Percentiles rank a stretch among this genome's conserved stretches.
Evolutionary conservation across 805 yeast species (phyloP).

Genomic region (Starmerella bombi): DNA sequence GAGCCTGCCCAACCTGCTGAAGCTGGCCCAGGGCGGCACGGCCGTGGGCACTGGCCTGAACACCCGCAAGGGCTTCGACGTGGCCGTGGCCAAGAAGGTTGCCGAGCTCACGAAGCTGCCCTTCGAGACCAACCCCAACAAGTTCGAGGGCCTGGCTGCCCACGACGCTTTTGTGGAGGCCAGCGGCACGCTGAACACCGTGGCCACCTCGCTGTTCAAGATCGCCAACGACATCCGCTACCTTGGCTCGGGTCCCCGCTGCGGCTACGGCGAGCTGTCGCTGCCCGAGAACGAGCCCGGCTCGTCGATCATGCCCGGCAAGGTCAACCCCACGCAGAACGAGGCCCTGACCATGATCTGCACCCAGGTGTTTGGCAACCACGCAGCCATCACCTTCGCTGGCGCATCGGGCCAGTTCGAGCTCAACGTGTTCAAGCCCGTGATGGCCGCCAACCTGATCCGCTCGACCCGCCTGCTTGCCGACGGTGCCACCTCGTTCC

Average conservation of each 20-base stretch:
- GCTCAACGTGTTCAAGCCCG: conserved; percentile 95
- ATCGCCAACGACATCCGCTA: conserved; percentile 97
- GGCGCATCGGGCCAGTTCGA: conserved; percentile 99
- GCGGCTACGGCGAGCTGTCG: conserved; percentile 93
- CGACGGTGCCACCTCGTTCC: conserved; percentile 82
- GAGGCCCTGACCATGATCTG: conserved; percentile 98
- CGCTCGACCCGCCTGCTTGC: conserved; percentile 77
- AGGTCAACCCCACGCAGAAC: conserved; percentile 97
- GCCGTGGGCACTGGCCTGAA: conserved; percentile 98
- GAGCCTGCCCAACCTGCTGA: conserved; percentile 60
- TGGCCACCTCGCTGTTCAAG: conserved; percentile 86
- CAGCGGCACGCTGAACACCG: conserved; percentile 90
- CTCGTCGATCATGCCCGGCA: conserved; percentile 98
- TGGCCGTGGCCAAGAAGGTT: conserved; percentile 74
- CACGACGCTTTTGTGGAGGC: conserved; percentile 98
- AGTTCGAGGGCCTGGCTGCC: conserved; percentile 97
- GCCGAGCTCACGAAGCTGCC: conserved; percentile 74
- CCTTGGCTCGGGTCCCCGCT: conserved; percentile 97
- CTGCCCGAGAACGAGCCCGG: conserved; percentile 99
- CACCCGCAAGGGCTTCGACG: conserved; percentile 83
- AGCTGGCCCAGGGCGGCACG: conserved; percentile 96
- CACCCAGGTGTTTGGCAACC: conserved; percentile 94
- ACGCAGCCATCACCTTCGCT: conserved; percentile 86
- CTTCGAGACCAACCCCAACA: conserved; percentile 93
- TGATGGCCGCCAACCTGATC: conserved; percentile 80